Conservation (phyloP, 2,329 filamentous ascomycete species). For the Daldinia sp. region DNA sequence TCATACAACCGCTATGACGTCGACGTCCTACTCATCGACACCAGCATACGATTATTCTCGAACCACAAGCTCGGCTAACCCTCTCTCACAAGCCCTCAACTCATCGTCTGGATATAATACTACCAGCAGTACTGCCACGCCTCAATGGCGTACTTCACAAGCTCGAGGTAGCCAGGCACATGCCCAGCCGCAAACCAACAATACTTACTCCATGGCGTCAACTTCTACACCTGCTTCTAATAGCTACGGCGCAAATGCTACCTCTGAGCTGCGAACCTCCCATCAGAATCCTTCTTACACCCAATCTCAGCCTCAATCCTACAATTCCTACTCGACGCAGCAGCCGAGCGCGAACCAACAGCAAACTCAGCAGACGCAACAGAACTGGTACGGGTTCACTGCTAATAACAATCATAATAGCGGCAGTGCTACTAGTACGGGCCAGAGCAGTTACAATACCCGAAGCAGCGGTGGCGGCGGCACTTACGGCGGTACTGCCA, state of each 20-base stretch:
- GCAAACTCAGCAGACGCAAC: conserved; percentile 49
- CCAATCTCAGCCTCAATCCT: conserved; percentile 46
- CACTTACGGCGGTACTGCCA: conserved; percentile 29
- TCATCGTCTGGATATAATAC: conserved; percentile 39
- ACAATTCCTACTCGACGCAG: conserved; percentile 49
- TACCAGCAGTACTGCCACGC: conserved; percentile 31
- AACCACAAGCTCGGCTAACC: conserved; percentile 40
- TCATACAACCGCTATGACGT: conserved; percentile 41
- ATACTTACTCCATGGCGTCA: conserved; percentile 42
- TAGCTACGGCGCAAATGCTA: conserved; percentile 46
- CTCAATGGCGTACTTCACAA: conserved; percentile 49
- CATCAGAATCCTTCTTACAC: conserved; percentile 47
- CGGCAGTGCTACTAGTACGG: conserved; percentile 45
- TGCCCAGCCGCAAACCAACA: conserved; percentile 39
- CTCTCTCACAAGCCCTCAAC: conserved; percentile 48
- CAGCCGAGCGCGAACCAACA: conserved; percentile 48
- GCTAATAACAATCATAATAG: conserved; percentile 38
- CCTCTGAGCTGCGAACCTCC: conserved; percentile 42
- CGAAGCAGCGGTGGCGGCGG: conserved; percentile 41
- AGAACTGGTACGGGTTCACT: conserved; percentile 54
- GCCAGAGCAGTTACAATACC: conserved; percentile 44
- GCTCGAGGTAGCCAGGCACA: conserved; percentile 38
- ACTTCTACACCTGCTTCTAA: conserved; percentile 40
- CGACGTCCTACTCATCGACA: conserved; percentile 45
- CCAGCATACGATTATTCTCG: conserved; percentile 50